Evolutionary conservation across 305 asterid species (phyloP), one percentile per base, ranked within the genome.

Genomic region (Fraxinus paxiana): DNA sequence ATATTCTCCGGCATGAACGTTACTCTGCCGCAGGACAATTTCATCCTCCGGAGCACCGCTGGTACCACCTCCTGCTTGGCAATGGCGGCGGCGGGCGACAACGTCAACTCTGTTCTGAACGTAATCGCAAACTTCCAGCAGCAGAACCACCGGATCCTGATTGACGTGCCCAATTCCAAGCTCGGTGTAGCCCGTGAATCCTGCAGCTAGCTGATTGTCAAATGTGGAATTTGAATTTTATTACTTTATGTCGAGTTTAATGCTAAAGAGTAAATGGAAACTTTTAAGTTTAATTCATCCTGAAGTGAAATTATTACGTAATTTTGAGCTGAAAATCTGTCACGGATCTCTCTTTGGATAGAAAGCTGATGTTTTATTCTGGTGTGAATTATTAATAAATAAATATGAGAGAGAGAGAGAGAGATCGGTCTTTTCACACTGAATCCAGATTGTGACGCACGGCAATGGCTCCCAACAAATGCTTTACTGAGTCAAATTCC

Each of bases 91-190:
- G 93, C 93, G 51, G 89, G 98, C 0, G 97, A 92, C 8, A 83
- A 81, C 26, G 90, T 88, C 2, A 92, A 93, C 86, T 88, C 98
- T 22, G 98, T 85, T 46, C 94, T 93, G 37, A 95, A 95, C 82
- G 97, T 95, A 17, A 93, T 95, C 65, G 98, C 97, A 81, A 93
- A 90, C 88, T 87, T 91, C 92, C 98, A 95, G 87, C 98, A 95
- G 77, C 98, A 95, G 89, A 95, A 95, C 91, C 99, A 95, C 84
- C 93, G 99, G 83, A 85, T 95, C 26, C 91, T 95, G 7, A 90
- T 95, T 79, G 97, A 95, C 79, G 86, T 83, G 9, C 90, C 93
- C 3, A 90, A 89, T 2, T 86, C 91, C 59, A 93, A 83, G 84
- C 94, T 95, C 2, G 98, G 98, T 0, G 97, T 95, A 67, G 90